Percentiles rank a stretch among this genome's conserved stretches.
These are phyloP conservation scores for Marasmius tenuissimus DNA, from an alignment of 1,284 basidiomycete species.

Conservation along the genomic window DNA sequence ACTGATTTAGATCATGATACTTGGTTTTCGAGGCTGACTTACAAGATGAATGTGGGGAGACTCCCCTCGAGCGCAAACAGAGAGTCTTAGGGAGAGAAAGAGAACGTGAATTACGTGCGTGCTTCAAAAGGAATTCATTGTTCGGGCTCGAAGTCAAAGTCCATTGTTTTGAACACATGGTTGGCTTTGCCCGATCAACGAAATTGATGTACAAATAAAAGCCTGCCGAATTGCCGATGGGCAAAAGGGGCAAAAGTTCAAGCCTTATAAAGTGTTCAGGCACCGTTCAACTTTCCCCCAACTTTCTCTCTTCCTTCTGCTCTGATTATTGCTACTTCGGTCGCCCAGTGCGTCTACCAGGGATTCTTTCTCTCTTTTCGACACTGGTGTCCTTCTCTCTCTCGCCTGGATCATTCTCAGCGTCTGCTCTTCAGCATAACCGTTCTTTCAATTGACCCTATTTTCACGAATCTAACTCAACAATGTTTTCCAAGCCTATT, in stretches of 20 bases:
- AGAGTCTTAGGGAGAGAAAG: too few relatives aligned
- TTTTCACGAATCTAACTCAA: slow-evolving; percentile 13
- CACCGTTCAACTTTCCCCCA: background rate
- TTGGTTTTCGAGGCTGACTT: too few relatives aligned
- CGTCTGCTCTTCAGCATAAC: slow-evolving; percentile 4
- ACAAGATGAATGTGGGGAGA: too few relatives aligned
- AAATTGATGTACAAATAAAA: background rate
- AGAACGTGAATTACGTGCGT: too few relatives aligned
- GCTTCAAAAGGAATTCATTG: too few relatives aligned
- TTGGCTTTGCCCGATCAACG: too few relatives aligned
- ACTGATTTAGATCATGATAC: too few relatives aligned
- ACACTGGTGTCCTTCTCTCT: background rate
- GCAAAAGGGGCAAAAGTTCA: background rate
- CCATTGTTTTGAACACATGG: too few relatives aligned
- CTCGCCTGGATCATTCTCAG: background rate
- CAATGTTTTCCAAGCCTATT: slow-evolving; percentile 31
- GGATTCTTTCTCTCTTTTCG: background rate
- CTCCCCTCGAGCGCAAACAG: too few relatives aligned
- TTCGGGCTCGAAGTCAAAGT: too few relatives aligned
- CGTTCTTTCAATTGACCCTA: slow-evolving; percentile 15
- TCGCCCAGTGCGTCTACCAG: slow-evolving; percentile 1
- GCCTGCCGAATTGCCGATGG: background rate
- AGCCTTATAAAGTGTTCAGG: background rate
- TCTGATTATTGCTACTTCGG: background rate
- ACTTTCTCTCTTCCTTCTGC: background rate